phyloP scores from a whole-genome alignment of 805 yeast genomes.

The Yarrowia divulgata region DNA sequence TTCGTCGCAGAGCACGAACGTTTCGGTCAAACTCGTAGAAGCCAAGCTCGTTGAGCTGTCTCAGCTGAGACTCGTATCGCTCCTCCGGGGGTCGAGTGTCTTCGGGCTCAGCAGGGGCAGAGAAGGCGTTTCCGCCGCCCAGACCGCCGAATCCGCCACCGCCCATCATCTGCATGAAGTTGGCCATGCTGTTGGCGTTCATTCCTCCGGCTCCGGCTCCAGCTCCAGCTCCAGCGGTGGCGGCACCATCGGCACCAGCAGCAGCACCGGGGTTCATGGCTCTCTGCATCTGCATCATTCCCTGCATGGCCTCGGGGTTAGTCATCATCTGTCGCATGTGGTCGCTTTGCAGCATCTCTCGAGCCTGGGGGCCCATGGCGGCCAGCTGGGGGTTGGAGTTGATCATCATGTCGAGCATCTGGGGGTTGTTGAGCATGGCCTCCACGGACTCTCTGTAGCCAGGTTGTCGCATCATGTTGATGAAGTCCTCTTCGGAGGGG shows the following conservation, averaged over 20 bases:
- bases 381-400: conserved; percentile 84
- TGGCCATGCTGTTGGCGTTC: conserved; percentile 23
- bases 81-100: conserved; percentile 83
- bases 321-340: conserved; percentile 78
- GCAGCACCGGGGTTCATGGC: conserved; percentile 48
- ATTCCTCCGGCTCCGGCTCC: conserved; percentile 40
- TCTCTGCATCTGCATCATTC: conserved; percentile 77
- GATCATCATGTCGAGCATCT: conserved; percentile 82
- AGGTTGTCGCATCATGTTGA: conserved; percentile 80
- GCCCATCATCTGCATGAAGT: conserved; percentile 39
- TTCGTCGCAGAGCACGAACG: conserved; percentile 88
- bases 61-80: conserved; percentile 71
- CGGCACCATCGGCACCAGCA: conserved; percentile 43
- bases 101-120: conserved; percentile 53
- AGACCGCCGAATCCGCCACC: conserved; percentile 49
- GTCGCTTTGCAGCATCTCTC: conserved; percentile 85
- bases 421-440: conserved; percentile 83
- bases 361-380: conserved; percentile 83
- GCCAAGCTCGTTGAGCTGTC: conserved; percentile 83
- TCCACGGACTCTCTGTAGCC: conserved; percentile 81
- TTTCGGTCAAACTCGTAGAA: conserved; percentile 92
- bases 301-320: conserved; percentile 86
- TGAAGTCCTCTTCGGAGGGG: conserved; percentile 78
- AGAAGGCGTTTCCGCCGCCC: conserved; percentile 56
- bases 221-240: conserved; percentile 42